Percentiles rank a stretch among this genome's conserved stretches.
Conservation (phyloP, 768 basidiomycete genomes). For the Epithele typhae region DNA sequence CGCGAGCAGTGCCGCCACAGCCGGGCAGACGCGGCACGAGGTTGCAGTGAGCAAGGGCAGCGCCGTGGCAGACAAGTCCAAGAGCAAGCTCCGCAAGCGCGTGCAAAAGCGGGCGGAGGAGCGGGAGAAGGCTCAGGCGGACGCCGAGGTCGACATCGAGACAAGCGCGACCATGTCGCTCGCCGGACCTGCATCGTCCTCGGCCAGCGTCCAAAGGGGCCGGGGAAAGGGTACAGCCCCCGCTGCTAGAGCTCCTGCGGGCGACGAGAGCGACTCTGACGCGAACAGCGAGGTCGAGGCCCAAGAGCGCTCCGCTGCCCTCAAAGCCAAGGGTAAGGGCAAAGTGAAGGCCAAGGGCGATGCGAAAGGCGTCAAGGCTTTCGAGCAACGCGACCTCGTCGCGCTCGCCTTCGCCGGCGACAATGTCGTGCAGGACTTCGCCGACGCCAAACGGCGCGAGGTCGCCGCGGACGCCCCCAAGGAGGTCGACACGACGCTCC, state of each 20-base stretch:
- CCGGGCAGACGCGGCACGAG: conserved; percentile 69
- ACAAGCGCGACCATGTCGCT: conserved; percentile 44
- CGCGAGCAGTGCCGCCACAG: conserved; percentile 35
- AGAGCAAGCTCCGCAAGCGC: conserved; percentile 70
- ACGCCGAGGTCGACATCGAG: conserved; percentile 77
- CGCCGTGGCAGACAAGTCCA: conserved; percentile 55
- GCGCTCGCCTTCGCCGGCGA: conserved; percentile 96
- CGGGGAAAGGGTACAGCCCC: not conserved
- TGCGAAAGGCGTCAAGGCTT: conserved; percentile 49
- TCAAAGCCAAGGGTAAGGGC: conserved; percentile 37
- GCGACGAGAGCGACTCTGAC: conserved; percentile 44
- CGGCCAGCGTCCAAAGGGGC: not conserved
- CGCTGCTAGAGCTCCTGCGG: not conserved
- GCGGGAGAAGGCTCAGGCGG: conserved; percentile 58
- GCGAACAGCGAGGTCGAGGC: conserved; percentile 65
- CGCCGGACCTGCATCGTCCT: conserved; percentile 10
- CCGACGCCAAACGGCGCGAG: conserved; percentile 75
- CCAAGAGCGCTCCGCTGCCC: conserved; percentile 48
- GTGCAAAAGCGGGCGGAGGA: conserved; percentile 52
- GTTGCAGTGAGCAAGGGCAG: conserved; percentile 68
- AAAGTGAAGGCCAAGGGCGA: too few species aligned
- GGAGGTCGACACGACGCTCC: conserved; percentile 84
- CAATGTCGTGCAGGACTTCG: conserved; percentile 93
- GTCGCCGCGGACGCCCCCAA: conserved; percentile 84
- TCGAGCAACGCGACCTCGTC: conserved; percentile 89